These are phyloP conservation scores for Pyrus communis DNA, from an alignment of 306 rosid genomes.

Conservation along the genomic window DNA sequence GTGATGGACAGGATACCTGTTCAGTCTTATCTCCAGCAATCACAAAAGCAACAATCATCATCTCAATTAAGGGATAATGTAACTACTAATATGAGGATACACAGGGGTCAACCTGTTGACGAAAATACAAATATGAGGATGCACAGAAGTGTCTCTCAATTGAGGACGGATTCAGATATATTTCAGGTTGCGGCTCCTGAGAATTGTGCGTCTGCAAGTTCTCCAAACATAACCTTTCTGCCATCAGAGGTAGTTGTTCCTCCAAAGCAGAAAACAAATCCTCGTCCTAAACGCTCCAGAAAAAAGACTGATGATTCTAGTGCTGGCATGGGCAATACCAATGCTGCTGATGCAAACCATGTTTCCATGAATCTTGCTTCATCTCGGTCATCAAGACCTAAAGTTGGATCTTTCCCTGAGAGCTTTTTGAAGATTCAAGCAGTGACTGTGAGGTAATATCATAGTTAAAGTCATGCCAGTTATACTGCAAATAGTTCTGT, in stretches of 20 bases:
- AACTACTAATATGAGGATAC: not conserved
- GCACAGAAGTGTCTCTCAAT: constrained; percentile 10
- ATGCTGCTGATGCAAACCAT: constrained; percentile 3
- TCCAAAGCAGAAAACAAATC: constrained; percentile 3
- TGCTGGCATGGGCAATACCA: not conserved
- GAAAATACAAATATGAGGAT: not conserved
- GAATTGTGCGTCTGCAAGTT: constrained; percentile 1
- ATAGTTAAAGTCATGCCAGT: not conserved
- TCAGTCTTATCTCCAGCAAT: constrained; percentile 3
- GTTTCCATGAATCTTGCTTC: not conserved
- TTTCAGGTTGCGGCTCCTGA: constrained; percentile 3
- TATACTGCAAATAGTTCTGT: not conserved
- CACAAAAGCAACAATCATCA: not conserved
- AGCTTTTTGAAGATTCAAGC: constrained; percentile 16
- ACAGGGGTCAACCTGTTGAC: constrained; percentile 6
- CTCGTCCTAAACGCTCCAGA: constrained; percentile 8
- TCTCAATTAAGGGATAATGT: not conserved
- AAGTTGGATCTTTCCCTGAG: not conserved
- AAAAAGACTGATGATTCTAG: constrained; percentile 5
- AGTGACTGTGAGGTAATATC: constrained; percentile 20
- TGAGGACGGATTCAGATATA: not conserved
- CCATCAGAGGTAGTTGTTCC: not conserved
- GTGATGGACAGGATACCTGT: not conserved
- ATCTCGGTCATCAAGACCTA: constrained; percentile 3
- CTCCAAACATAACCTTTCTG: constrained; percentile 7